Base-by-base conservation (phyloP, 2,329 filamentous ascomycete genomes). In the Epichloe scottii region DNA sequence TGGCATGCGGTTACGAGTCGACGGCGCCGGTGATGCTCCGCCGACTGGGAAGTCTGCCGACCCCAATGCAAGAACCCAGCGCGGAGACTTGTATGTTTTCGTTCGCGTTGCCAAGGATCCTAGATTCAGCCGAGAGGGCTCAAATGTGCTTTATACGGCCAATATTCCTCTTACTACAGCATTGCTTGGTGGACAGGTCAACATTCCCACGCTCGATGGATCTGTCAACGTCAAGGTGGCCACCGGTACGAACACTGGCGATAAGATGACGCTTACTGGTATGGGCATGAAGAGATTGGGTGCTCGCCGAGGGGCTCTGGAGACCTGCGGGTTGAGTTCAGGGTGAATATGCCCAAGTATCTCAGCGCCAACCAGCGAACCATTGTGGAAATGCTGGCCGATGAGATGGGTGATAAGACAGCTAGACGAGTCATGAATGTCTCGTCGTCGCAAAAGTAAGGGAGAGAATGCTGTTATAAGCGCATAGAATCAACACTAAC, bases 371-470 rank as follows among this genome's bases (percentile, higher is more conserved):
- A 95, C 70, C 90, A 98, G 72, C 79, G 93, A 50, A 94, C 88
- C 1, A 86, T 98, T 53, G 71, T 95, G 43, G 93, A 98, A 72
- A 91, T 97, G 81, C 79, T 98, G 57, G 93, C 93, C 6, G 90
- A 98, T 61, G 93, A 98, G 72, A 85, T 98, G 82, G 84, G 80
- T 39, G 93, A 98, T 68, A 89, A 90, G 73, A 88, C 81, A 30
- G 93, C 93, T 35, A 93, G 88, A 72, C 79, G 93, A 44, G 81
- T 95, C 51, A 97, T 98, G 89, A 91, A 94, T 62, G 72, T 95
- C 51, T 64, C 63, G 33, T 60, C 60, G 21, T 51, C 60, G 40
- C 19, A 49, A 49, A 54, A 46, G 52, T 54, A 51, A 48, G 52
- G 23, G 33, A 12, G 12, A 51, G 5, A 6, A 51, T 40, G 26